Percentiles rank a stretch among this genome's conserved stretches.
Evolutionary conservation across 257 asterid species (phyloP).

Genomic region (Leonotis leonurus): DNA sequence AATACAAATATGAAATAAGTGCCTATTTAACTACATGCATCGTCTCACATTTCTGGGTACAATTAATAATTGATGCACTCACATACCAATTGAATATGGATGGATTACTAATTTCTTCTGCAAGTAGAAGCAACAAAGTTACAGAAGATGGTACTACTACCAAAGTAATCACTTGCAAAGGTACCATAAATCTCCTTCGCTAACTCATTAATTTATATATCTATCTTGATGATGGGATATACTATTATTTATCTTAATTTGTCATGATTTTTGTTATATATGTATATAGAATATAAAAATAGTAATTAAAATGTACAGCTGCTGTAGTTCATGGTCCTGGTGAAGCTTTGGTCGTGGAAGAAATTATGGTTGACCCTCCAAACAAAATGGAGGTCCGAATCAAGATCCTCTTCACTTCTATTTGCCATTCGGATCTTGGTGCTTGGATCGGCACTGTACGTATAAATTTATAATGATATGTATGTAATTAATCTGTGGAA

Average conservation of each 20-base stretch:
- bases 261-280: not conserved
- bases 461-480: too few species aligned
- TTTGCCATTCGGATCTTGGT: constrained; percentile 84
- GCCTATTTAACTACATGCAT: too few species aligned
- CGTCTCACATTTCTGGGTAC: too few species aligned
- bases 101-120: not conserved
- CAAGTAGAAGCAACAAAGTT: not conserved
- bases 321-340: constrained; percentile 83
- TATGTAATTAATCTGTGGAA: too few species aligned
- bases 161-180: constrained; percentile 58
- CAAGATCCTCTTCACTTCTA: constrained; percentile 65
- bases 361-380: constrained; percentile 72
- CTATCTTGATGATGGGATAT: not conserved
- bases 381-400: constrained; percentile 80
- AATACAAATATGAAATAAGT: too few species aligned
- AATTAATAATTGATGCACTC: too few species aligned
- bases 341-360: constrained; percentile 53
- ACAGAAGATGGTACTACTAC: not conserved
- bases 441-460: constrained; percentile 81
- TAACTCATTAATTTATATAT: too few species aligned
- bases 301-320: constrained; percentile 26
- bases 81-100: not conserved
- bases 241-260: not conserved
- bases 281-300: too few species aligned
- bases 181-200: constrained; percentile 15